Evolutionary conservation across 2,329 filamentous ascomycete genomes (phyloP), one percentile per base, ranked within the genome.

Genomic region (Pseudogymnoascus verrucosus): DNA sequence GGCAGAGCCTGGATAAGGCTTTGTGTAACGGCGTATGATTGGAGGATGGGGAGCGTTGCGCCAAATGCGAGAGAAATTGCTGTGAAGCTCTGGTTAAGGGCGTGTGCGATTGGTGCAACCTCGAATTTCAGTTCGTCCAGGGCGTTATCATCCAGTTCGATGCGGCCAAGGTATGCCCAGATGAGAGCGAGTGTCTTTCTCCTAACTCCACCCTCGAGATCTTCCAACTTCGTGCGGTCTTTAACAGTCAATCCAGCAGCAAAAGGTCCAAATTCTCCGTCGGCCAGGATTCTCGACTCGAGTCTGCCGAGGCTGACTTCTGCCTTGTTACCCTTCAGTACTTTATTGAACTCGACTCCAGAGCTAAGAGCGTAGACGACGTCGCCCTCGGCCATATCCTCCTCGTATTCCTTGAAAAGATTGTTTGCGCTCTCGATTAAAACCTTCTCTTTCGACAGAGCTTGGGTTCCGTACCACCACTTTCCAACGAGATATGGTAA

Each of bases 391-490:
- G 91, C 86, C 67, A 95, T 89, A 67, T 86, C 84, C 63, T 96
- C 93, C 68, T 90, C 87, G 77, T 96, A 99, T 73, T 96, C 91
- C 70, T 88, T 89, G 83, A 99, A 98, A 64, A 99, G 84, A 68
- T 91, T 93, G 76, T 96, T 96, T 69, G 96, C 93, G 76, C 90
- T 97, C 74, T 95, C 91, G 74, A 97, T 89, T 63, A 96, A 82
- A 26, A 98, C 89, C 69, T 91, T 91, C 76, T 99, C 96, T 78
- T 93, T 96, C 39, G 95, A 98, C 76, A 90, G 86, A 71, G 88
- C 86, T 76, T 96, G 93, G 36, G 91, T 96, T 65, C 96, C 95
- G 74, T 99, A 99, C 95, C 95, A 99, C 95, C 95, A 99, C 65
- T 89, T 92, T 59, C 95, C 95, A 63, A 99, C 93, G 59, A 95